Conservation (phyloP, 345 rosid species). For the Aethionema arabicum region DNA sequence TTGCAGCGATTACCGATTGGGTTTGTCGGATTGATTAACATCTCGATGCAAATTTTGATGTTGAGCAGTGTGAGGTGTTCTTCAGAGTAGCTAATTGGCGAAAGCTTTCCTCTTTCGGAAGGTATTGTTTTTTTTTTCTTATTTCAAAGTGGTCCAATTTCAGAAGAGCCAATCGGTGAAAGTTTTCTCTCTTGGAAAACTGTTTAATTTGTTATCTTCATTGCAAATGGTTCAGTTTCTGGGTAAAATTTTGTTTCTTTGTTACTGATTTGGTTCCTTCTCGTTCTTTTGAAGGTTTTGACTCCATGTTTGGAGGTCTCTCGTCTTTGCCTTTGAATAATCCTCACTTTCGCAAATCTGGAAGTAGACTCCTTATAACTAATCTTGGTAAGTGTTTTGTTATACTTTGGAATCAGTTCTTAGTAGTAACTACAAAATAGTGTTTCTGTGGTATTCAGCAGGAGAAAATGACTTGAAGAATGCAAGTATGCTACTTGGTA, state of each 20-base stretch:
- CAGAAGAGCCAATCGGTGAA: conserved; percentile 2
- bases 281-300: conserved; percentile 26
- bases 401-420: not conserved
- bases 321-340: conserved; percentile 52
- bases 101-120: conserved; percentile 20
- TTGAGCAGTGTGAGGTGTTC: conserved; percentile 25
- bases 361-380: conserved; percentile 60
- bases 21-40: conserved; percentile 3
- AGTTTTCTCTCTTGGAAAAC: conserved; percentile 26
- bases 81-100: conserved; percentile 21
- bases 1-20: not conserved
- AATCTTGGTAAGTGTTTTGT: conserved; percentile 56
- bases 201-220: conserved; percentile 24
- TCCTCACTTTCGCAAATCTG: conserved; percentile 85
- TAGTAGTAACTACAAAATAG: conserved; percentile 46
- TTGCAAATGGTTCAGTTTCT: conserved; percentile 19
- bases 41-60: conserved; percentile 16
- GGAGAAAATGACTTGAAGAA: conserved; percentile 53
- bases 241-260: conserved; percentile 13
- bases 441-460: conserved; percentile 44
- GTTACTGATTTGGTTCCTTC: not conserved
- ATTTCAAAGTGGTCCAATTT: not conserved
- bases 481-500: conserved; percentile 40
- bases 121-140: conserved; percentile 26
- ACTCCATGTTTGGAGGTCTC: conserved; percentile 74